Evolutionary conservation across 148 eudicot species (phyloP), one percentile per base, ranked within the genome.

Genomic region (Chenopodium berlandieri): DNA sequence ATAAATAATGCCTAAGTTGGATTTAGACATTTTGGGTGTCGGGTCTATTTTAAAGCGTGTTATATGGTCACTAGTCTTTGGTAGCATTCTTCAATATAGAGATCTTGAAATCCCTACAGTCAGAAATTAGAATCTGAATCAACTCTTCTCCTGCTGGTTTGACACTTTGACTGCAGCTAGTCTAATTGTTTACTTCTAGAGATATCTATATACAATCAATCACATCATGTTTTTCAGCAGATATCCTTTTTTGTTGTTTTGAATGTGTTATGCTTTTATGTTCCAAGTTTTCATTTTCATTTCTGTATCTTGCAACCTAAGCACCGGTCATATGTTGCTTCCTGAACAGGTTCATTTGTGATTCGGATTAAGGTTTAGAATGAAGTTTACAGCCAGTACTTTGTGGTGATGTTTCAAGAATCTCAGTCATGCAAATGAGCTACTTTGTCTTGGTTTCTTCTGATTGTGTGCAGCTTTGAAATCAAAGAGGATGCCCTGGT

Each of bases 311-410:
- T 46, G 50, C 30, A 62, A 60, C 23, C 27, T 0, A 32, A 34
- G 25, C 73, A 62, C 23, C 48, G 11, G 8, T 80, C 46, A 60
- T 46, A 7, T n/a, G 30, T 81, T 71, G 68, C 48, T 84, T 52
- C 67, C 71, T 78, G 86, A 80, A 78, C 95, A 95, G 99, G 99
- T 89, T 95, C 99, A 8, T 94, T 95, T 84, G 86, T 88, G 83
- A 82, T 88, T 16, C 89, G 99, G 58, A 92, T 95, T 82, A 95
- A 95, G 86, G 97, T 87, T 12, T 94, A 90, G 73, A 52, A 75
- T 65, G 44, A 40, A 37, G 34, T 64, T 52, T n/a, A 23, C 60
- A 64, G 67, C 48, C 27, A 25, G 56, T 56, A 10, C 11, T 63
- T n/a, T 27, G 72, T 11, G 22, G 74, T 22, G 46, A 58, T 56